Evolutionary conservation across 257 asterid species (phyloP), one percentile per base, ranked within the genome.

Genomic region (Jacaranda copaia): DNA sequence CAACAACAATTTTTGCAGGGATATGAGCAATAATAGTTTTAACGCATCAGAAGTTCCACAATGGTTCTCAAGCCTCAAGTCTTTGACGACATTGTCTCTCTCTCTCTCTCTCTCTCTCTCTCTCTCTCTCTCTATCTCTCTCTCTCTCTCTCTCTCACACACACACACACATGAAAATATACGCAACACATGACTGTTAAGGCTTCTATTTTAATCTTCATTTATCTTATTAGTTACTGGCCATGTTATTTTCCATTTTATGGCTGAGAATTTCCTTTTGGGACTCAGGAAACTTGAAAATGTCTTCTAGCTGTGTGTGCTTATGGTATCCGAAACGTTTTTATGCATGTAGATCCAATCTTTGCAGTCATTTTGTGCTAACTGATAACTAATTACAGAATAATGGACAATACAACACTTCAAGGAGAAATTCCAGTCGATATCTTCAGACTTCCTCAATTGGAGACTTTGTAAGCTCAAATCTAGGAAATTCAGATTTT

Each of bases 11-110:
- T 78, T 82, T 78, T 82, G 72, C 97, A 94, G 98, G 97, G 97
- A 91, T 77, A 81, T 90, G 93, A 92, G 98, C 88, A 94, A 92
- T 65, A 94, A 90, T 72, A 92, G 87, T 86, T 94, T 94, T 65
- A 66, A 69, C 46, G 85, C 87, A 72, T 88, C 97, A 45, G 73
- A 62, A 66, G 76, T 89, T 80, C 98, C 97, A 32, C 74, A 18
- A 11, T 89, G 93, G 92, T 77, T 90, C 84, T 76, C 85, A 55
- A 82, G 82, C 71, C 88, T 93, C 81, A 85, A 73, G 67, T 85
- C 92, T 67, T 88, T 93, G 91, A 91, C 90, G 73, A 93, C 98
- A 81, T 55, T 93, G 98, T 93, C 76, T 64, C 40, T 56, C 77
- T 78, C 81, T 82, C 75, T 74, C 84, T 77, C 86, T 62, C 46